Conservation (phyloP, 352 stramenopile species). For the Halophytophthora batemanensis region DNA sequence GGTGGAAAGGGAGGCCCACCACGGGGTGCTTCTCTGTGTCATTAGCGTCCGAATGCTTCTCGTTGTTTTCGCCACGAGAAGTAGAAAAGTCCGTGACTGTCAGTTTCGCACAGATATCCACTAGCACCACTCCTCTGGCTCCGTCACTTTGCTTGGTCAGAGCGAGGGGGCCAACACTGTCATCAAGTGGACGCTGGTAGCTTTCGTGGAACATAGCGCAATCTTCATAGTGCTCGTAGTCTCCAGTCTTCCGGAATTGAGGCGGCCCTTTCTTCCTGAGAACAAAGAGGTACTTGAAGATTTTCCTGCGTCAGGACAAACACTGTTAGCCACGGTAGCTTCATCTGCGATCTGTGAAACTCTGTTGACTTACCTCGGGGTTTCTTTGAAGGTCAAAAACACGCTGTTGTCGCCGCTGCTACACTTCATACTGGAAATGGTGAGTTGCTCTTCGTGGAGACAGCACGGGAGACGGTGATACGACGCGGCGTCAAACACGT, state of each 20-base stretch:
- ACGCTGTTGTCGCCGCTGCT: slow-evolving; percentile 22
- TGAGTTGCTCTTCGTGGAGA: slow-evolving; percentile 10
- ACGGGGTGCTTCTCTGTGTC: neutral
- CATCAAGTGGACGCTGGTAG: neutral
- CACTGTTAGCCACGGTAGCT: neutral
- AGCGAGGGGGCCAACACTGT: neutral
- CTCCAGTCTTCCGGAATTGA: slow-evolving; percentile 22
- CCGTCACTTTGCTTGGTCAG: neutral
- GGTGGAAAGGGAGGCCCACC: slow-evolving; percentile 22
- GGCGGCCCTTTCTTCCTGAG: slow-evolving; percentile 23
- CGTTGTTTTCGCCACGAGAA: neutral
- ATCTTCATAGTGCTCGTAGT: slow-evolving; percentile 28
- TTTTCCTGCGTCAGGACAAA: slow-evolving; percentile 17
- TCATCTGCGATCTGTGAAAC: neutral
- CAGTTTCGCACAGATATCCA: slow-evolving; percentile 32
- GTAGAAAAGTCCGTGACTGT: slow-evolving; percentile 9
- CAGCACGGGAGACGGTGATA: slow-evolving; percentile 30
- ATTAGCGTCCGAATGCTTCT: neutral
- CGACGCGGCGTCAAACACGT: slow-evolving; percentile 33
- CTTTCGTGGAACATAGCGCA: slow-evolving; percentile 25
- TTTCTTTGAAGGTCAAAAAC: slow-evolving; percentile 26
- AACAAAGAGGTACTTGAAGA: slow-evolving; percentile 25
- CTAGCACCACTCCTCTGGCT: slow-evolving; percentile 16
- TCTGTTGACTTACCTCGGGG: slow-evolving; percentile 20
- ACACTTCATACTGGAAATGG: slow-evolving; percentile 35